Evolutionary conservation across 441 rosid species (phyloP).

Genomic region (Aleurites moluccanus): DNA sequence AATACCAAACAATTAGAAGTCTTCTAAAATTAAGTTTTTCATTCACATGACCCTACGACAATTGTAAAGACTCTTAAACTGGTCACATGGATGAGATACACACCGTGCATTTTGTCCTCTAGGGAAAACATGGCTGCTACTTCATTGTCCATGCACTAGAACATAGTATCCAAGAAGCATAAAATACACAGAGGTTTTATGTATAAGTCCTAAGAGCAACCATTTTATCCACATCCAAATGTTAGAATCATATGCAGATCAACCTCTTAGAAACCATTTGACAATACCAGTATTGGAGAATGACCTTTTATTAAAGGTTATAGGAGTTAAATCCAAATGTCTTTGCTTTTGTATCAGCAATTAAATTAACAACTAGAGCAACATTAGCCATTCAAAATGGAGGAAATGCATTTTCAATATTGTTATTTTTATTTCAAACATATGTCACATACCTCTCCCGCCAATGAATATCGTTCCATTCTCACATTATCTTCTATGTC

Average conservation of each 20-base stretch:
- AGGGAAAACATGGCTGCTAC: neutral
- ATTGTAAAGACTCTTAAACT: neutral
- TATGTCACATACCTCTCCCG: constrained; percentile 55
- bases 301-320: neutral
- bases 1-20: neutral
- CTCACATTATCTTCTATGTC: constrained; percentile 64
- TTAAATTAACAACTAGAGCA: neutral
- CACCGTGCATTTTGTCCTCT: neutral
- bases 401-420: neutral
- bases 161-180: neutral
- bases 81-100: neutral
- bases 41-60: neutral
- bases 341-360: neutral
- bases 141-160: neutral
- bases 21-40: neutral
- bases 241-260: neutral
- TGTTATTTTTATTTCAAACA: constrained; percentile 1
- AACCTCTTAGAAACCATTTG: neutral
- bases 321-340: neutral
- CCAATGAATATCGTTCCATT: constrained; percentile 49
- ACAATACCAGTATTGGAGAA: neutral
- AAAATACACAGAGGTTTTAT: neutral
- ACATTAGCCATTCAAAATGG: neutral
- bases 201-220: neutral
- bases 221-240: constrained; percentile 3